A percentile compares a stretch with the other conserved stretches of the same genome.
Conservation (phyloP, 2,329 filamentous ascomycete genomes). For the Stachybotrys chartarum region DNA sequence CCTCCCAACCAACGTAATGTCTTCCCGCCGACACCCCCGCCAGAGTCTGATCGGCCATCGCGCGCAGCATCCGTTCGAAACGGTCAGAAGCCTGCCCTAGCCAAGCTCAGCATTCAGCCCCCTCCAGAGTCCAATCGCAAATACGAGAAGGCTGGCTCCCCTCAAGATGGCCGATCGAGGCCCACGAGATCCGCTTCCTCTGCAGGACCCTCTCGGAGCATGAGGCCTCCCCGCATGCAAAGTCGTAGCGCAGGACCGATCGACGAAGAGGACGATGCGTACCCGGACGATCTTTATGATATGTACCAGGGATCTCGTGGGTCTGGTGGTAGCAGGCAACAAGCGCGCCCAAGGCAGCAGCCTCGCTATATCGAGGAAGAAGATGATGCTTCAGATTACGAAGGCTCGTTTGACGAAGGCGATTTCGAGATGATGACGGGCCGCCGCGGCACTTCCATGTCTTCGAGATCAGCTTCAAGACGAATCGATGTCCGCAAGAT, state of each 20-base stretch:
- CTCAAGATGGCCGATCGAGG: slow-evolving; percentile 26
- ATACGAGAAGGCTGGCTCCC: slow-evolving; percentile 48
- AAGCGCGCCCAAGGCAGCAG: slow-evolving; percentile 26
- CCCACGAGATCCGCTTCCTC: slow-evolving; percentile 38
- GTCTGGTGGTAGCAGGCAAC: slow-evolving; percentile 28
- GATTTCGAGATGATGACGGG: slow-evolving; percentile 72
- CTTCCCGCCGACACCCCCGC: slow-evolving; percentile 97
- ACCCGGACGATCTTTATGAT: slow-evolving; percentile 65
- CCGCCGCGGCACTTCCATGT: slow-evolving; percentile 37
- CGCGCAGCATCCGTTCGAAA: slow-evolving; percentile 55
- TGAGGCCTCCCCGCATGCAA: slow-evolving; percentile 12
- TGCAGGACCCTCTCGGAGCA: slow-evolving; percentile 15
- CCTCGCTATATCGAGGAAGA: slow-evolving; percentile 73
- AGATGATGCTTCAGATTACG: slow-evolving; percentile 63
- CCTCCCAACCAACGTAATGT: slow-evolving; percentile 71
- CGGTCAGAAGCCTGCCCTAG: slow-evolving; percentile 53
- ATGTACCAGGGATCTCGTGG: slow-evolving; percentile 43
- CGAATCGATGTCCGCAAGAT: slow-evolving; percentile 68
- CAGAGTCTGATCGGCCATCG: slow-evolving; percentile 69
- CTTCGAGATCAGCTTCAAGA: slow-evolving; percentile 48
- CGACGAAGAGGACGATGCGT: slow-evolving; percentile 52
- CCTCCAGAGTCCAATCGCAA: slow-evolving; percentile 40
- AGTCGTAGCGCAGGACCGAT: slow-evolving; percentile 20
- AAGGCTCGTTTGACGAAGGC: slow-evolving; percentile 61
- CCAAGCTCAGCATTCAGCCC: slow-evolving; percentile 56